Evolutionary conservation across 805 yeast genomes (phyloP), one percentile per base, ranked within the genome.

Genomic region (Blastobotrys parvus): DNA sequence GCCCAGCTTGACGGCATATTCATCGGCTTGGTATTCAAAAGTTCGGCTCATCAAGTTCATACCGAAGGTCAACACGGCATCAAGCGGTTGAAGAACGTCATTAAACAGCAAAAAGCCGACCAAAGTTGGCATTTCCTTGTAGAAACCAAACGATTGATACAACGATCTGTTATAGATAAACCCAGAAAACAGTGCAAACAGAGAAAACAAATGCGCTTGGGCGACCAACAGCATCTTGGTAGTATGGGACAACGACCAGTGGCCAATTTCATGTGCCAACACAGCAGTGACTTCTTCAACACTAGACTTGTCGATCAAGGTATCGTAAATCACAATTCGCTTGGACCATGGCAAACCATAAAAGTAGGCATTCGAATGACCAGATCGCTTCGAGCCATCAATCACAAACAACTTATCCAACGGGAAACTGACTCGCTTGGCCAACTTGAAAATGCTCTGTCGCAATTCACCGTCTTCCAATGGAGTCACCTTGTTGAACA

Each of bases 261-360:
- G 99, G 41, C 99, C 99, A 53, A 92, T 82, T 68, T 92, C 99
- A 60, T 92, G 99, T n/a, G 95, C 97, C 51, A 90, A 71, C 1
- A 92, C 95, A 41, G 97, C 97, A 41, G 88, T 86, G 33, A 88
- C 85, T 64, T 92, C 94, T 35, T 73, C 75, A 22, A 77, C 74
- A 23, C 88, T 66, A 27, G 88, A 80, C 46, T 85, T 82, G 48
- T 84, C 78, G 50, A 92, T 81, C 66, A 92, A 74, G 7, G 97
- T 92, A 56, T 92, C 99, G 60, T 72, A 92, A 35, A 92, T 74
- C 41, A 92, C 97, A 66, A 92, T 92, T 64, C 89, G 90, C 66
- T 92, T 92, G 45, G 87, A 80, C 90, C 97, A 90, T 33, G 98
- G 98, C 56, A 92, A 72, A 3, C 99, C 99, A 53, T 84, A 77